Conservation (phyloP, 441 rosid genomes). For the Jatropha podagrica region DNA sequence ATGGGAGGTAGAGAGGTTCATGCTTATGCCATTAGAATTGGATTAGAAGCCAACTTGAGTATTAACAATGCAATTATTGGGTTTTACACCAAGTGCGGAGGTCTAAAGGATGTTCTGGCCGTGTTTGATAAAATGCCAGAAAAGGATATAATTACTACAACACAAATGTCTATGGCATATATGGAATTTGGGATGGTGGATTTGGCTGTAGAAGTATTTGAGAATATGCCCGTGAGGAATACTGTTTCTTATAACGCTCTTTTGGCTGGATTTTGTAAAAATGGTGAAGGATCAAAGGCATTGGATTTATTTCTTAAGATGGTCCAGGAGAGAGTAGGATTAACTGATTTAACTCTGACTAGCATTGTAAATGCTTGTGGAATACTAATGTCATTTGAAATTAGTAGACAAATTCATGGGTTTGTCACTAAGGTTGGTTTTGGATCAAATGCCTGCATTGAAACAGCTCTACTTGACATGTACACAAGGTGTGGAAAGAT, state of each 20-base stretch:
- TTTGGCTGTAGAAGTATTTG: conserved; percentile 54
- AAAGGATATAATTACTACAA: conserved; percentile 62
- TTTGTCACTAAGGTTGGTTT: conserved; percentile 63
- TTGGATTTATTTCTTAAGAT: conserved; percentile 50
- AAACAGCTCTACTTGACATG: conserved; percentile 76
- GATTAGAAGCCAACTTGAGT: conserved; percentile 56
- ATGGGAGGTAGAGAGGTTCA: conserved; percentile 64
- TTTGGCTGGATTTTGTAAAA: conserved; percentile 65
- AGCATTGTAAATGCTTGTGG: conserved; percentile 67
- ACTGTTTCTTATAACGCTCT: conserved; percentile 56
- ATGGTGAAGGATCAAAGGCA: conserved; percentile 51
- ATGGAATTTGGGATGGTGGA: conserved; percentile 65
- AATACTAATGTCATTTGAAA: conserved; percentile 35
- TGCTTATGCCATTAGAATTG: conserved; percentile 54
- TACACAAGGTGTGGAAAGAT: conserved; percentile 78
- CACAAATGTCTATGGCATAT: conserved; percentile 62
- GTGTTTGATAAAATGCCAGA: conserved; percentile 51
- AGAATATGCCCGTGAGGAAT: conserved; percentile 62
- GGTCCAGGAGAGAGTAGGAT: conserved; percentile 50
- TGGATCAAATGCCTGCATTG: conserved; percentile 52
- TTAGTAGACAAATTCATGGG: conserved; percentile 76
- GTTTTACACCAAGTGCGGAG: conserved; percentile 56
- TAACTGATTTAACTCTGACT: conserved; percentile 65
- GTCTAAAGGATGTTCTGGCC: conserved; percentile 38
- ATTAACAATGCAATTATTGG: conserved; percentile 62